Evolutionary conservation across 352 stramenopile species (phyloP).

Genomic region (Pythium volutum): DNA sequence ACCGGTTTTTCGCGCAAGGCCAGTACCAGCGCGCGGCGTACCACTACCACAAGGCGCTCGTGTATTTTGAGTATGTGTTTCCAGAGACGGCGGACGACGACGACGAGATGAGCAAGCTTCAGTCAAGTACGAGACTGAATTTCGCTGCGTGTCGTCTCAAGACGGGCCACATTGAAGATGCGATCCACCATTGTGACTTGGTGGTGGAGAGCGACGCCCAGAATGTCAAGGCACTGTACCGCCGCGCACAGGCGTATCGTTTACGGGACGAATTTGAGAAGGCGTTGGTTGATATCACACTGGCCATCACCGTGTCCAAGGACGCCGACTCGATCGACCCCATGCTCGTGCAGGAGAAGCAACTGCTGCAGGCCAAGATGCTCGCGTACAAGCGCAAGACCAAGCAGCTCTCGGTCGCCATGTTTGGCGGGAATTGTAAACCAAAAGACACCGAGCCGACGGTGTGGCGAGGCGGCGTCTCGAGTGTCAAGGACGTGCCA

Average conservation of each 20-base stretch:
- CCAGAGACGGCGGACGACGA: constrained; percentile 60
- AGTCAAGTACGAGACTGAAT: constrained; percentile 68
- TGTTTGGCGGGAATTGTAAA: constrained; percentile 41
- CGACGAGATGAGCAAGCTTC: constrained; percentile 40
- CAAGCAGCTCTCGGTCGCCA: constrained; percentile 64
- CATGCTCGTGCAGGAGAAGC: constrained; percentile 52
- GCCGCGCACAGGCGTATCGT: constrained; percentile 59
- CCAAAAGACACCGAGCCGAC: neutral
- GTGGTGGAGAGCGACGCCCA: constrained; percentile 50
- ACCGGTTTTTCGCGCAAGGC: constrained; percentile 72
- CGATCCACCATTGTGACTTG: constrained; percentile 57
- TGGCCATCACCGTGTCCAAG: constrained; percentile 33
- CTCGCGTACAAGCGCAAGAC: constrained; percentile 68
- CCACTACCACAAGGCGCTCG: constrained; percentile 78
- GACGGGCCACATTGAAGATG: constrained; percentile 68
- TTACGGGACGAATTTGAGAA: constrained; percentile 69
- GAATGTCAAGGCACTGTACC: constrained; percentile 69
- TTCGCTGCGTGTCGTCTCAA: constrained; percentile 73
- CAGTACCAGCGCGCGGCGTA: constrained; percentile 80
- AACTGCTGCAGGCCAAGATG: constrained; percentile 58
- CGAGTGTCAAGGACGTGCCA: constrained; percentile 13
- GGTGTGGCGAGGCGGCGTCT: neutral
- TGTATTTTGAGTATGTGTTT: constrained; percentile 89
- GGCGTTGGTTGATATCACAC: constrained; percentile 44
- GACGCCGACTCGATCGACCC: constrained; percentile 23